These are phyloP conservation scores for Potentilla sterilis DNA, from an alignment of 306 rosid species.

Conservation along the genomic window DNA sequence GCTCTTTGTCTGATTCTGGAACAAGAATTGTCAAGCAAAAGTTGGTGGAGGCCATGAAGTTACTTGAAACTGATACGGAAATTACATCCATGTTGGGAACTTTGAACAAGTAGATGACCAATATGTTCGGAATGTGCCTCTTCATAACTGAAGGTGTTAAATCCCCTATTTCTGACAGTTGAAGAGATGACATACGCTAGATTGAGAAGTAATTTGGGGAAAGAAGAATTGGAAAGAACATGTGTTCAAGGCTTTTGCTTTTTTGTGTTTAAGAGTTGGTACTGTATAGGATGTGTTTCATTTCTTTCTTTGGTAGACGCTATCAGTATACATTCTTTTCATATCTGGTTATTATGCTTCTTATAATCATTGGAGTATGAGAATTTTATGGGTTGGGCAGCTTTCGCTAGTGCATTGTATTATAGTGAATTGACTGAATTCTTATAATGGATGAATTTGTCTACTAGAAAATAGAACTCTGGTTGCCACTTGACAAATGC, in stretches of 20 bases:
- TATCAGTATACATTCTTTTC: not conserved
- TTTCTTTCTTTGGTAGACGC: not conserved
- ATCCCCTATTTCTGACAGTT: not conserved
- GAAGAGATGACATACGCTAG: too few relatives aligned
- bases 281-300: not conserved
- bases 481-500: not conserved
- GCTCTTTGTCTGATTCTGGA: slow-evolving; percentile 14
- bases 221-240: not conserved
- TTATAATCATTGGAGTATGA: not conserved
- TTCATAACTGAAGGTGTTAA: not conserved
- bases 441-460: not conserved
- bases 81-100: slow-evolving; percentile 4
- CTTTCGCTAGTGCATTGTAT: not conserved
- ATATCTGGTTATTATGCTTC: slow-evolving; percentile 1
- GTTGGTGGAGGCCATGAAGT: slow-evolving; percentile 16
- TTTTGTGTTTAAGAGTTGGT: not conserved
- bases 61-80: slow-evolving; percentile 16
- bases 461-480: not conserved
- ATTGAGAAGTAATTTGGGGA: not conserved
- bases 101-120: slow-evolving; percentile 11
- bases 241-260: not conserved
- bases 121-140: slow-evolving; percentile 2
- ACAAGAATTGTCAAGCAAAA: slow-evolving; percentile 13
- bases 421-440: not conserved
- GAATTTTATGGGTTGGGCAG: not conserved